Base-by-base conservation (phyloP, 345 rosid species). In the Camelina neglecta region DNA sequence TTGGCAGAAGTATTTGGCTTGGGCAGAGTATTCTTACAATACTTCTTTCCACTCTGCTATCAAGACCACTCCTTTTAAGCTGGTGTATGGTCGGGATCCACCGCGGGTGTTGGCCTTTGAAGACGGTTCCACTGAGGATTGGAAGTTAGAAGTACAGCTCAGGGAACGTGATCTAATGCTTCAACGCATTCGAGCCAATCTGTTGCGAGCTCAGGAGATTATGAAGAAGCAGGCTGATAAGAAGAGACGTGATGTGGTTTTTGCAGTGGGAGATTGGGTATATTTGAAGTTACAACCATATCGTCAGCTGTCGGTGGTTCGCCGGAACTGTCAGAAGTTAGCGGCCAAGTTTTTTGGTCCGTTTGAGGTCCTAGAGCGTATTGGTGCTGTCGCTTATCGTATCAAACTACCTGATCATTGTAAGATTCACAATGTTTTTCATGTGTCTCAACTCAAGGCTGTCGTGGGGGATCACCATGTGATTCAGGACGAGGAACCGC, bases 381-480 rank as follows among this genome's bases (percentile, higher is more conserved):
- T 54, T 54, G 35, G 35, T 0, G 7, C 7, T 0, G 59, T 54
- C 3, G 59, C 16, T 0, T 23, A 54, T 1, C 33, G 59, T 2
- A 23, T 54, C 4, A 0, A 24, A 0, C 2, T 23, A 0, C 35
- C 16, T 0, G 8, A 0, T 0, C 0, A 0, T 0, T 54, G 4
- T 0, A 23, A 24, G 1, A 54, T 54, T 0, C 59, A 54, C 11
- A 7, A 54, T 5, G n/a, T 54, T 0, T 54, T 54, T 11, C 58
- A 54, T 1, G 33, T 23, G 0, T 54, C 59, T 2, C 35, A 54
- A 0, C 6, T 50, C 0, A 50, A 50, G 0, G 55, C 55, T 0
- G 36, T 33, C 0, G 6, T 33, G 0, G 36, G 36, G 0, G 36
- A 33, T 1, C 7, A 33, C 1, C 7, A 33, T 3, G 29, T 4